A percentile compares a stretch with the other conserved stretches of the same genome.
Evolutionary conservation across 257 asterid species (phyloP).

Genomic region (Solanum chmielewskii): DNA sequence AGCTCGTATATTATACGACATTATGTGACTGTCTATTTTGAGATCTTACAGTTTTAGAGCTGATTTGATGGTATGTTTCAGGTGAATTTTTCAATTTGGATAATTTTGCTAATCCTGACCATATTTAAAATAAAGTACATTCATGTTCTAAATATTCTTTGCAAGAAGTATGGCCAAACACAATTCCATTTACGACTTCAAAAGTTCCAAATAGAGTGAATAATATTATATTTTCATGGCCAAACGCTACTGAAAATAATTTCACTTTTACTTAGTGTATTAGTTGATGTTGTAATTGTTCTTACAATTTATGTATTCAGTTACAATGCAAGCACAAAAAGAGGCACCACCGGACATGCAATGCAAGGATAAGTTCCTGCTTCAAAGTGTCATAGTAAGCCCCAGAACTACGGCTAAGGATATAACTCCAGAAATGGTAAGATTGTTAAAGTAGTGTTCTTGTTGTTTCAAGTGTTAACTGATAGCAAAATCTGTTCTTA

Average conservation of each 20-base stretch:
- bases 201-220: neutral
- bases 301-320: conserved; percentile 22
- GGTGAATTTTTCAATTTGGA: neutral
- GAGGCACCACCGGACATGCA: conserved; percentile 87
- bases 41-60: neutral
- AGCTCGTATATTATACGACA: neutral
- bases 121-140: neutral
- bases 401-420: conserved; percentile 60
- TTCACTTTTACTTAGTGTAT: neutral
- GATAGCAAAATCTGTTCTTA: neutral
- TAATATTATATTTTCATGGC: neutral
- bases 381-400: conserved; percentile 56
- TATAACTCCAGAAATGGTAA: conserved; percentile 74
- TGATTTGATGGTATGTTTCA: neutral
- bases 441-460: neutral
- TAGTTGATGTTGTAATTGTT: neutral
- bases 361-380: conserved; percentile 96
- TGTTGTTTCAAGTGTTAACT: neutral
- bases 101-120: neutral
- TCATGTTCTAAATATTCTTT: neutral
- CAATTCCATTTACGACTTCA: neutral
- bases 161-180: neutral
- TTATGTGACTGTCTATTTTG: neutral
- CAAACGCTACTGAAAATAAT: neutral
- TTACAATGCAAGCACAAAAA: conserved; percentile 98